These are phyloP conservation scores for Fusarium albosuccineum DNA, from an alignment of 2,329 filamentous ascomycete species.

Conservation along the genomic window DNA sequence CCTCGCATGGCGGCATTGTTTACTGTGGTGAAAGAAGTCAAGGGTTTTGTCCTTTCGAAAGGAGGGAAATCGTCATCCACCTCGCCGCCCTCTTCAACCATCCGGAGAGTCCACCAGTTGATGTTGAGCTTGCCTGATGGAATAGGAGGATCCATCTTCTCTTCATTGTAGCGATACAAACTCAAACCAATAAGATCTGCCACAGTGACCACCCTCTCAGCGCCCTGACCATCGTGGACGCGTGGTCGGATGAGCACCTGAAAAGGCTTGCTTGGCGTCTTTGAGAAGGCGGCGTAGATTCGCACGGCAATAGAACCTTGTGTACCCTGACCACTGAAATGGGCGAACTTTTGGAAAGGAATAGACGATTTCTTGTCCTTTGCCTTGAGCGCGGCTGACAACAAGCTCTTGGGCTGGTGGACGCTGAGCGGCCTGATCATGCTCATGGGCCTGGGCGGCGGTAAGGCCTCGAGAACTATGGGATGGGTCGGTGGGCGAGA, in stretches of 20 bases:
- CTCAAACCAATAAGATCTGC: constrained; percentile 86
- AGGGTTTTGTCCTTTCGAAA: constrained; percentile 77
- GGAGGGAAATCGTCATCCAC: constrained; percentile 89
- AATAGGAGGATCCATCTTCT: constrained; percentile 77
- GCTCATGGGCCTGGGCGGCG: constrained; percentile 77
- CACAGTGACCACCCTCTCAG: constrained; percentile 75
- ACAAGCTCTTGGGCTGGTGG: constrained; percentile 75
- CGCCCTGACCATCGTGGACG: constrained; percentile 75
- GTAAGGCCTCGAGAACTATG: constrained; percentile 73
- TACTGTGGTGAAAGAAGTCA: constrained; percentile 84
- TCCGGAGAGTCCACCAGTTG: constrained; percentile 85
- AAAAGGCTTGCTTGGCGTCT: constrained; percentile 72
- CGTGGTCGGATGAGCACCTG: constrained; percentile 79
- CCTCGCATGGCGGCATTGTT: constrained; percentile 83
- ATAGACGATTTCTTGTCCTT: constrained; percentile 77
- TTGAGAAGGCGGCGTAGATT: constrained; percentile 81
- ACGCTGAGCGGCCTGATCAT: constrained; percentile 75
- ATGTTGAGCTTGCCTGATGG: constrained; percentile 77
- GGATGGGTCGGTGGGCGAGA: constrained; percentile 68
- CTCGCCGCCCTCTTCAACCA: constrained; percentile 87
- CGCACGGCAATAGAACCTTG: constrained; percentile 81
- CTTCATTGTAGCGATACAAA: constrained; percentile 82
- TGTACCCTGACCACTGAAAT: constrained; percentile 82
- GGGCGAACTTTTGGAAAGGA: constrained; percentile 82
- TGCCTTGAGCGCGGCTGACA: constrained; percentile 79